These are phyloP conservation scores for Pestalotiopsis sp. DNA, from an alignment of 2,329 filamentous ascomycete genomes.

Conservation along the genomic window DNA sequence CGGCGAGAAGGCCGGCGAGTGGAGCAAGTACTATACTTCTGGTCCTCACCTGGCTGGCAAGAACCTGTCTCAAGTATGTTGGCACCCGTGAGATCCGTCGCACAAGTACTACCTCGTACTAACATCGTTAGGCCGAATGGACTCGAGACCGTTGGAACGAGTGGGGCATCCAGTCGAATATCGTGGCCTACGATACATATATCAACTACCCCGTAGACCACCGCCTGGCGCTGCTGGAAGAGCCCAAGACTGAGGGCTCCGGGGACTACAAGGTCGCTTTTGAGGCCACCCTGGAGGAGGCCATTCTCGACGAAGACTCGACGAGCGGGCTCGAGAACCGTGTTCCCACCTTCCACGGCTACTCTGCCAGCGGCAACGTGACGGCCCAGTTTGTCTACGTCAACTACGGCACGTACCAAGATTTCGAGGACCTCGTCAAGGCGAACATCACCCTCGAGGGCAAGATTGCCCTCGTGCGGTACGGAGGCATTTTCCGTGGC, in stretches of 20 bases:
- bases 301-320: conserved; percentile 80
- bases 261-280: conserved; percentile 66
- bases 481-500: conserved; percentile 85
- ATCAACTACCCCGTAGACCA: conserved; percentile 78
- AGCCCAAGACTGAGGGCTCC: conserved; percentile 32
- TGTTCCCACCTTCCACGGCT: conserved; percentile 92
- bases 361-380: conserved; percentile 90
- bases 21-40: conserved; percentile 78
- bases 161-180: conserved; percentile 67
- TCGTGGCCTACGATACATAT: conserved; percentile 75
- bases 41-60: conserved; percentile 78
- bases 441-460: conserved; percentile 77
- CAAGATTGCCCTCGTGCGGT: conserved; percentile 86
- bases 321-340: conserved; percentile 73
- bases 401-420: conserved; percentile 86
- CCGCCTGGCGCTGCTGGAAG: conserved; percentile 67
- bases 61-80: conserved; percentile 69
- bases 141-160: conserved; percentile 74
- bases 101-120: neutral
- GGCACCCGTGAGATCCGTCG: neutral
- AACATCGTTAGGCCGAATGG: conserved; percentile 62
- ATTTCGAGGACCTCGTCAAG: conserved; percentile 80
- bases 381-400: conserved; percentile 86
- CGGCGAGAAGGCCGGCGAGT: conserved; percentile 63
- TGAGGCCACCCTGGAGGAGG: conserved; percentile 81